Evolutionary conservation across 1,284 basidiomycete genomes (phyloP), one percentile per base, ranked within the genome.

Genomic region (Mixia osmundae): DNA sequence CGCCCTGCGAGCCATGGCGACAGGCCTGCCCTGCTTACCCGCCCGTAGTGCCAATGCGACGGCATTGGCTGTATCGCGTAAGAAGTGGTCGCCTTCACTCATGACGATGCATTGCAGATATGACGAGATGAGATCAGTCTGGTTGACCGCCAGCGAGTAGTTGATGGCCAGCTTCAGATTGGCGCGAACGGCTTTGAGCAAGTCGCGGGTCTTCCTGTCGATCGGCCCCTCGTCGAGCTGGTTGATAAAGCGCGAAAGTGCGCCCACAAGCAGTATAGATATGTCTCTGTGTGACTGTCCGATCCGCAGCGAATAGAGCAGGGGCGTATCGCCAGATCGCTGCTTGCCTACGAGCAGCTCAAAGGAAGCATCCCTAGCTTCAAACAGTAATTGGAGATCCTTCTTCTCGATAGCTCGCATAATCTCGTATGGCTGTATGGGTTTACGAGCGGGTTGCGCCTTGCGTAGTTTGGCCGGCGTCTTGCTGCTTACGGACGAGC

Each of bases 91-190:
- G 5, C 49, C 49, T 30, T 49, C 46, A n/a, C 43, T 42, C 50
- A 51, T 51, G 44, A 49, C 38, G 22, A 50, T 40, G 14, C 46
- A 39, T 30, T 51, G 50, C 19, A 51, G 37, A 37, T 44, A 51
- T 6, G 42, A 44, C 2, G 45, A 39, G 20, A 50, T 35, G 19
- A 51, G 43, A 19, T 44, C 41, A 12, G 47, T 50, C 25, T 47
- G 40, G 5, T 38, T 25, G 8, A 33, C 37, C 2, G 39, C 23
- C 8, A 51, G 37, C 4, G 42, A 43, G n/a, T 42, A 38, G 4
- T 37, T 31, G 35, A 50, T 47, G 10, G 50, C 50, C 5, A 49
- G 35, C 24, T 49, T 48, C 25, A 51, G 43, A 28, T 47, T 50
- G 4, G 47, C 44, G 6, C 47, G 45, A 2, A 51, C 37, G 3